Percentiles rank a stretch among this genome's conserved stretches.
phyloP scores from a whole-genome alignment of 202 grass and related monocot species.

The Musa balbisiana region DNA sequence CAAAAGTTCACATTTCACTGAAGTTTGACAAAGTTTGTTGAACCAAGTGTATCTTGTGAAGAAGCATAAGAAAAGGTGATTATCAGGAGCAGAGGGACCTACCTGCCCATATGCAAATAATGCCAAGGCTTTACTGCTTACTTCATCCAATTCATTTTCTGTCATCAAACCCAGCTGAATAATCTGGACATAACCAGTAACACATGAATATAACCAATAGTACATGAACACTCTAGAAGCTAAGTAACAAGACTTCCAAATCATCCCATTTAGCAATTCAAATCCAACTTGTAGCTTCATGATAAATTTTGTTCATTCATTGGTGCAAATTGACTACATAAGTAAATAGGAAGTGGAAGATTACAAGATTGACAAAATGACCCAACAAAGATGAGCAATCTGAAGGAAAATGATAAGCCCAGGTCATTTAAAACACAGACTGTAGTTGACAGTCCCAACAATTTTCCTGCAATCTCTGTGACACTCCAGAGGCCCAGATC shows the following conservation, averaged over 20 bases:
- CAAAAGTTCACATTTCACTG: neutral
- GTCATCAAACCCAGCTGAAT: slow-evolving; percentile 72
- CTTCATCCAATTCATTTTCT: slow-evolving; percentile 76
- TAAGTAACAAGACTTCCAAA: neutral
- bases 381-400: neutral
- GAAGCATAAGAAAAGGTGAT: neutral
- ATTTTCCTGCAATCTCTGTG: no score
- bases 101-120: slow-evolving; percentile 89
- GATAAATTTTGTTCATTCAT: neutral
- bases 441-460: neutral
- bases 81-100: neutral
- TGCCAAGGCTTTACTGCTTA: slow-evolving; percentile 65
- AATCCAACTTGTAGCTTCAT: neutral
- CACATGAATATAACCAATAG: no score
- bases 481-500: no score
- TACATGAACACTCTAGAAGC: no score
- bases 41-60: neutral
- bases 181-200: slow-evolving; percentile 45
- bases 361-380: neutral
- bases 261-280: neutral
- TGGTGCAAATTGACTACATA: neutral
- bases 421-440: neutral
- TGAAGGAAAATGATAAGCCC: neutral
- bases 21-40: neutral
- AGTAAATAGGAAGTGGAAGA: neutral